phyloP scores from a whole-genome alignment of 768 basidiomycete genomes.

The Lactarius vividus region DNA sequence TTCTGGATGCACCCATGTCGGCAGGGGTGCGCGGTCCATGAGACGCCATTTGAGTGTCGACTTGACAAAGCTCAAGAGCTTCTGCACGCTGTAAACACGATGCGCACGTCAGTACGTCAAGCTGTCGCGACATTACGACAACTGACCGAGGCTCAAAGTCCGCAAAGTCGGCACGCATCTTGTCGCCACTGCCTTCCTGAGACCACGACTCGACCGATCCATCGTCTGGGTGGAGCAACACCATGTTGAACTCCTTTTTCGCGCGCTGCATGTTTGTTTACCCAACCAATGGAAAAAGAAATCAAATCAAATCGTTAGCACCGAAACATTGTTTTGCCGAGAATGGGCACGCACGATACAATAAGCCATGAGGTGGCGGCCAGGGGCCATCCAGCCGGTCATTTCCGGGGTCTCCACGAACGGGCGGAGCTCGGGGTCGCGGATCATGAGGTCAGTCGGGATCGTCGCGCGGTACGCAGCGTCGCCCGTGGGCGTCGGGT shows the following conservation, averaged over 20 bases:
- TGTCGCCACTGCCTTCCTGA: conserved; percentile 42
- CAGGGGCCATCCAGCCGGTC: conserved; percentile 60
- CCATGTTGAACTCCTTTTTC: conserved; percentile 39
- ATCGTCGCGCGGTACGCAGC: conserved; percentile 59
- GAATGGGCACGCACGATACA: conserved; percentile 37
- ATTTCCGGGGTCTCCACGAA: conserved; percentile 53
- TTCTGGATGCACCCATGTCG: conserved; percentile 39
- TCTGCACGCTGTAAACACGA: conserved; percentile 34
- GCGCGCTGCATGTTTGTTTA: conserved; percentile 30
- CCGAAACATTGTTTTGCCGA: not conserved
- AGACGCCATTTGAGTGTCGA: conserved; percentile 44
- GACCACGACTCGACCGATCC: conserved; percentile 44
- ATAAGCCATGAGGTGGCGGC: conserved; percentile 46
- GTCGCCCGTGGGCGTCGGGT: conserved; percentile 54
- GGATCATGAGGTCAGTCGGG: conserved; percentile 42
- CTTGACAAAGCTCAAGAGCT: conserved; percentile 37
- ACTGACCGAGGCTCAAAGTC: conserved; percentile 43
- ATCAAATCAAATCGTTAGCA: not conserved
- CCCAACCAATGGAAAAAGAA: no score
- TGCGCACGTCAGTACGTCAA: not conserved
- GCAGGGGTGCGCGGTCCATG: conserved; percentile 42
- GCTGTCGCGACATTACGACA: not conserved
- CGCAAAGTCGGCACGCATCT: conserved; percentile 42
- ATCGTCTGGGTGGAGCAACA: conserved; percentile 39
- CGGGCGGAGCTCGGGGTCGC: conserved; percentile 49